Percentiles rank a stretch among this genome's conserved stretches.
Conservation (phyloP, 179 eudicot species). For the Spergularia azorica region DNA sequence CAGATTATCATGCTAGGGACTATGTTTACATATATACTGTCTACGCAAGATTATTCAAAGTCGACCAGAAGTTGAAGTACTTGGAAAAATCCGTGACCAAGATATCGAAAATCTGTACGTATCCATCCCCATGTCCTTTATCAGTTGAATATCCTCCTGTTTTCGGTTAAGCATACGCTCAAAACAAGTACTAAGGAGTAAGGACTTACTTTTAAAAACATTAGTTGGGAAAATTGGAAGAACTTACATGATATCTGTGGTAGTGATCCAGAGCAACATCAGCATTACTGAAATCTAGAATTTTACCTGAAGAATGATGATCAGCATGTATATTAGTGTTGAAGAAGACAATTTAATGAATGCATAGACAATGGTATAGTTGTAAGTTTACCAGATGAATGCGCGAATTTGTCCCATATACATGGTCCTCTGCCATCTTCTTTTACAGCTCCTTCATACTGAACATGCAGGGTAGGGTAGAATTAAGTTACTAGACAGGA, state of each 20-base stretch:
- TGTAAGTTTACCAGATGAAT: slow-evolving; percentile 38
- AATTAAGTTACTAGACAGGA: background rate
- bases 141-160: slow-evolving; percentile 6
- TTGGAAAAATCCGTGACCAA: slow-evolving; percentile 87
- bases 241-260: background rate
- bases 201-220: background rate
- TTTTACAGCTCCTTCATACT: slow-evolving; percentile 81
- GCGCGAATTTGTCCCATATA: slow-evolving; percentile 69
- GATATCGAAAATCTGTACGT: slow-evolving; percentile 89
- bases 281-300: slow-evolving; percentile 11
- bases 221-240: background rate
- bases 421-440: slow-evolving; percentile 72
- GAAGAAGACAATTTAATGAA: background rate
- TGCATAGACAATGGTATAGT: no score
- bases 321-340: background rate
- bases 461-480: background rate
- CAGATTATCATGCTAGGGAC: background rate
- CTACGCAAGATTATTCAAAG: background rate
- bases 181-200: no score
- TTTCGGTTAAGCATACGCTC: background rate
- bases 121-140: slow-evolving; percentile 80
- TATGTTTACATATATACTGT: no score
- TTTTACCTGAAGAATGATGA: slow-evolving; percentile 17
- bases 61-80: slow-evolving; percentile 35
- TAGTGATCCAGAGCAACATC: slow-evolving; percentile 11